These are phyloP conservation scores for Vitis hybrid DNA, from an alignment of 177 flowering plant species.

Conservation along the genomic window DNA sequence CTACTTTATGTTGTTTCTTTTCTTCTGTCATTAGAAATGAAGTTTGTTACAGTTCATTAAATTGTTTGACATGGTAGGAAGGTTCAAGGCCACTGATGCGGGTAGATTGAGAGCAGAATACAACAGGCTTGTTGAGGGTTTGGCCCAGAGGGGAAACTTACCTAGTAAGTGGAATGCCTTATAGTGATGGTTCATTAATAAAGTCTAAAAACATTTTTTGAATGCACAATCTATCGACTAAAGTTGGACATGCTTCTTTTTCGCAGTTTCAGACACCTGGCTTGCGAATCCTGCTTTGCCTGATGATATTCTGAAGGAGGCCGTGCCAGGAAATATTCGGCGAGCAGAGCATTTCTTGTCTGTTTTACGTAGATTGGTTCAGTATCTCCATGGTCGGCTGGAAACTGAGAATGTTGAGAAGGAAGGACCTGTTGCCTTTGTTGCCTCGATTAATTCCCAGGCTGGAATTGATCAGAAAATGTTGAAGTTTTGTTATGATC, in stretches of 20 bases:
- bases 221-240: too few species aligned
- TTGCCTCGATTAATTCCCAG: constrained; percentile 61
- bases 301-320: constrained; percentile 94
- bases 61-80: constrained; percentile 80
- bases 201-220: too few species aligned
- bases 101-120: constrained; percentile 89
- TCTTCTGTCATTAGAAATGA: background rate
- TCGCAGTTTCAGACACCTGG: constrained; percentile 73
- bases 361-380: constrained; percentile 87
- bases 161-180: constrained; percentile 51
- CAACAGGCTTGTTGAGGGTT: constrained; percentile 93
- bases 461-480: constrained; percentile 98
- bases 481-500: constrained; percentile 91
- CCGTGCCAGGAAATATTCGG: constrained; percentile 98
- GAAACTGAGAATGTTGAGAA: constrained; percentile 92
- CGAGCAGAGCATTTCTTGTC: constrained; percentile 93
- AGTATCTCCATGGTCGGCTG: constrained; percentile 78
- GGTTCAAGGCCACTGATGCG: constrained; percentile 99
- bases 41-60: background rate
- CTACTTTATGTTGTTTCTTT: background rate
- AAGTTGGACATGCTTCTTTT: background rate
- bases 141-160: constrained; percentile 86
- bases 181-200: too few species aligned
- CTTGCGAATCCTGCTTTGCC: constrained; percentile 96
- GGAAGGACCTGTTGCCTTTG: constrained; percentile 90